Evolutionary conservation across 2,329 filamentous ascomycete species (phyloP).

Genomic region (Fusarium illudens): DNA sequence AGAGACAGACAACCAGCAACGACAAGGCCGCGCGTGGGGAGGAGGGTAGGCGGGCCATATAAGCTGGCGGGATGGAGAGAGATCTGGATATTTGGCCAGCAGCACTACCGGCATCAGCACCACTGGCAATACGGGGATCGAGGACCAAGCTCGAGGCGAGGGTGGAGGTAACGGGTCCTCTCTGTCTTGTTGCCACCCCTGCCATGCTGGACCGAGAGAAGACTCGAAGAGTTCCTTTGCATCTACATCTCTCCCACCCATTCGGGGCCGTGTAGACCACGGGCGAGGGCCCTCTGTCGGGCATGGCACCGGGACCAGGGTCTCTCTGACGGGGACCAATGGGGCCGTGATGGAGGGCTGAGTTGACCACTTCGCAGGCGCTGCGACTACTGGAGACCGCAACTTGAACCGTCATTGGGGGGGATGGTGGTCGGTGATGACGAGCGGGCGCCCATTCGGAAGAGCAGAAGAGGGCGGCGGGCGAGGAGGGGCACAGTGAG

Average conservation of each 20-base stretch:
- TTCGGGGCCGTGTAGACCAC: slow-evolving; percentile 30
- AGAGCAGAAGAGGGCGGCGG: slow-evolving; percentile 17
- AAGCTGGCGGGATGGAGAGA: slow-evolving; percentile 39
- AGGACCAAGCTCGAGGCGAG: slow-evolving; percentile 29
- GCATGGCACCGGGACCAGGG: slow-evolving; percentile 37
- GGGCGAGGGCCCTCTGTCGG: slow-evolving; percentile 27
- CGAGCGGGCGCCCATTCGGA: slow-evolving; percentile 35
- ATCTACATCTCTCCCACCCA: slow-evolving; percentile 40
- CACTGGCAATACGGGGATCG: slow-evolving; percentile 24
- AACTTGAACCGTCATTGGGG: slow-evolving; percentile 37
- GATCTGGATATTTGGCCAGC: slow-evolving; percentile 26
- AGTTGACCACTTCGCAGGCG: slow-evolving; percentile 29
- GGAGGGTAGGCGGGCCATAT: slow-evolving; percentile 44
- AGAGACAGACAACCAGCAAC: slow-evolving; percentile 28
- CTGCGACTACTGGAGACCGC: slow-evolving; percentile 29
- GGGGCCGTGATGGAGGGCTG: slow-evolving; percentile 24
- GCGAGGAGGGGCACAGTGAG: slow-evolving; percentile 27
- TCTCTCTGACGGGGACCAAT: slow-evolving; percentile 35
- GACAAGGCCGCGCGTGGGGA: slow-evolving; percentile 27
- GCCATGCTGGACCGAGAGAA: slow-evolving; percentile 23
- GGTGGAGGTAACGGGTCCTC: slow-evolving; percentile 31
- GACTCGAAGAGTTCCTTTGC: slow-evolving; percentile 26
- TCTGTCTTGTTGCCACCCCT: slow-evolving; percentile 28
- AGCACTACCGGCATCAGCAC: slow-evolving; percentile 27
- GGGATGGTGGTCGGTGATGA: slow-evolving; percentile 33